These are phyloP conservation scores for Ailanthus altissimus DNA, from an alignment of 345 rosid genomes.

Conservation along the genomic window DNA sequence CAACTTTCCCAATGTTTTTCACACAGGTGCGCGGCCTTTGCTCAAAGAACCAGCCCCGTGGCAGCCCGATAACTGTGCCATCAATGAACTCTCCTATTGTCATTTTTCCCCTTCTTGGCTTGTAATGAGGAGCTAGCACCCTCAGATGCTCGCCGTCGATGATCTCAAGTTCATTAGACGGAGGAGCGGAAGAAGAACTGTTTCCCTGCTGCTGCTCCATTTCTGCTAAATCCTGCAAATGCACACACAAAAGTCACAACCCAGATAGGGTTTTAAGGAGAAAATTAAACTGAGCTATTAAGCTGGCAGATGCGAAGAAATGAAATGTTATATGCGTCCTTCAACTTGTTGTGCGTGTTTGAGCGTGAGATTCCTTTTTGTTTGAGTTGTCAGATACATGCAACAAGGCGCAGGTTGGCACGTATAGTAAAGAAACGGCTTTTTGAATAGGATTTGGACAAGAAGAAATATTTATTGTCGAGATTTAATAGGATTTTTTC, in stretches of 20 bases:
- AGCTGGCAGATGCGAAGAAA: not conserved
- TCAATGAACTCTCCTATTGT: not conserved
- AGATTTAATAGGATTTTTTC: not conserved
- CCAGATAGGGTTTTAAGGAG: not conserved
- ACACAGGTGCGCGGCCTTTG: not conserved
- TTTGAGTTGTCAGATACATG: not conserved
- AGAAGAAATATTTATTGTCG: not conserved
- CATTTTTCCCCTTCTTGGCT: not conserved
- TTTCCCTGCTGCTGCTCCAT: not conserved
- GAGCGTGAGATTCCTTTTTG: not conserved
- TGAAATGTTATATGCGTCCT: not conserved
- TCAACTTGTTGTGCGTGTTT: not conserved
- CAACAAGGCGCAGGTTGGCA: not conserved
- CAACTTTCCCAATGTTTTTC: not conserved
- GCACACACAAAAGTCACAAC: not conserved
- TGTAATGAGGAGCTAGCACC: not conserved
- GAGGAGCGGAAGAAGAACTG: not conserved
- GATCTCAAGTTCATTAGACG: not conserved
- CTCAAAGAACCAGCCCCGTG: not conserved
- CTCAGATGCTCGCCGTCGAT: not conserved
- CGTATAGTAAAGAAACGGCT: constrained; percentile 9
- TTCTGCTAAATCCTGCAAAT: not conserved
- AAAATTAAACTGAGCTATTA: not conserved
- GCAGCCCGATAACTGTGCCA: not conserved
- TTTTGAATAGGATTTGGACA: not conserved